Evolutionary conservation across 2,329 filamentous ascomycete genomes (phyloP).

Genomic region (Sclerotinia glacialis): DNA sequence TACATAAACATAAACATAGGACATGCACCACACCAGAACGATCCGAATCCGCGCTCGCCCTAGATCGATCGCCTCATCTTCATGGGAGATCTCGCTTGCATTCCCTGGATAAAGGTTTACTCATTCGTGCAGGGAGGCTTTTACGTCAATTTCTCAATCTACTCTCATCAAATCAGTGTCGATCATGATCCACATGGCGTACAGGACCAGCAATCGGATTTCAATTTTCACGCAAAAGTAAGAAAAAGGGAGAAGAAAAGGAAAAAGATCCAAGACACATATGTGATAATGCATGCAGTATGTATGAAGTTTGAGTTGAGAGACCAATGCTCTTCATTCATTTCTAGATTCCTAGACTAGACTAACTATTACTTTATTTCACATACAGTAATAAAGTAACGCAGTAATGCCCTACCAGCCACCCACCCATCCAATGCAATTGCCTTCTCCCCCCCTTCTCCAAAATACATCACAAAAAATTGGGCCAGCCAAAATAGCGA

Average conservation of each 20-base stretch:
- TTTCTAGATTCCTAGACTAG: background rate
- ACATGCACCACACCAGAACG: background rate
- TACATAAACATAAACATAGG: background rate
- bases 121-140: background rate
- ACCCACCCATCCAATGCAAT: background rate
- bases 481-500: conserved; percentile 13
- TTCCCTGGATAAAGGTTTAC: background rate
- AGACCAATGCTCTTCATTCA: conserved; percentile 11
- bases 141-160: conserved; percentile 1
- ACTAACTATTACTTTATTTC: conserved; percentile 1
- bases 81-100: background rate
- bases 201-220: background rate
- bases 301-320: background rate
- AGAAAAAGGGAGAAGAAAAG: too few species aligned
- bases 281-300: background rate
- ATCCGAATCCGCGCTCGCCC: conserved; percentile 1
- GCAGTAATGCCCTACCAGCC: background rate
- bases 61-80: background rate
- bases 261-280: background rate
- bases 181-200: conserved; percentile 9
- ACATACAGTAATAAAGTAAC: conserved; percentile 7
- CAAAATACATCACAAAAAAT: conserved; percentile 5
- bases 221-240: background rate
- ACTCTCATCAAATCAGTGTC: background rate
- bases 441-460: background rate